These are phyloP conservation scores for Debaryomyces hansenii DNA, from an alignment of 805 yeast species.

Conservation along the genomic window DNA sequence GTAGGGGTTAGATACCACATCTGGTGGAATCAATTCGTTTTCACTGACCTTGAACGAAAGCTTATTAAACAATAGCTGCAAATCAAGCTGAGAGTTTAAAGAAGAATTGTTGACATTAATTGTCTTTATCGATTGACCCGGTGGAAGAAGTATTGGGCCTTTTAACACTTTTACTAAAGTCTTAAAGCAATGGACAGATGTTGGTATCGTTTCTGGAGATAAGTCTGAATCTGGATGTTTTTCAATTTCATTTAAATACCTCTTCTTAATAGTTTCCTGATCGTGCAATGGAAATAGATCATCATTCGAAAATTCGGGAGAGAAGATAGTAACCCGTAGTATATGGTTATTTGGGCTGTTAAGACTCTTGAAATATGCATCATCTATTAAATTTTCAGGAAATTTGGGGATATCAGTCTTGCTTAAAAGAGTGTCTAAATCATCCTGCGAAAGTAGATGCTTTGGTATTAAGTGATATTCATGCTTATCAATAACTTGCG, in stretches of 20 bases:
- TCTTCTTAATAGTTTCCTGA: constrained; percentile 46
- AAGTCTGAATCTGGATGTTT: constrained; percentile 24
- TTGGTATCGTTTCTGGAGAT: constrained; percentile 42
- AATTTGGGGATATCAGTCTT: constrained; percentile 3
- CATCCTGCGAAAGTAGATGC: constrained; percentile 2
- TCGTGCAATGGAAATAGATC: constrained; percentile 50
- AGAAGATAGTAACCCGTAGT: constrained; percentile 53
- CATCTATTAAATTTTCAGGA: constrained; percentile 24
- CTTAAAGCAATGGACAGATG: constrained; percentile 56
- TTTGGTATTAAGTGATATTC: constrained; percentile 29
- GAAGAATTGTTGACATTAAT: constrained; percentile 53
- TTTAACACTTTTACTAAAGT: constrained; percentile 63
- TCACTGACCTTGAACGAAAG: constrained; percentile 42
- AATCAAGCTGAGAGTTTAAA: constrained; percentile 58
- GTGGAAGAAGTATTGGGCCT: constrained; percentile 58
- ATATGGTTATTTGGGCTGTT: constrained; percentile 26
- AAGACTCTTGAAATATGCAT: constrained; percentile 30
- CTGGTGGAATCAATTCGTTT: constrained; percentile 51
- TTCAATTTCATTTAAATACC: constrained; percentile 45
- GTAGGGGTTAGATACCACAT: constrained; percentile 22
- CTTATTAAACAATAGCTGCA: constrained; percentile 48
- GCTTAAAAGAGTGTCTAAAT: background rate
- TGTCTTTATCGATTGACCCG: constrained; percentile 50
- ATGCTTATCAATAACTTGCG: constrained; percentile 26
- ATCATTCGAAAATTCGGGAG: constrained; percentile 47